These are phyloP conservation scores for Heliamphora pulchella DNA, from an alignment of 179 eudicot species.

Conservation along the genomic window DNA sequence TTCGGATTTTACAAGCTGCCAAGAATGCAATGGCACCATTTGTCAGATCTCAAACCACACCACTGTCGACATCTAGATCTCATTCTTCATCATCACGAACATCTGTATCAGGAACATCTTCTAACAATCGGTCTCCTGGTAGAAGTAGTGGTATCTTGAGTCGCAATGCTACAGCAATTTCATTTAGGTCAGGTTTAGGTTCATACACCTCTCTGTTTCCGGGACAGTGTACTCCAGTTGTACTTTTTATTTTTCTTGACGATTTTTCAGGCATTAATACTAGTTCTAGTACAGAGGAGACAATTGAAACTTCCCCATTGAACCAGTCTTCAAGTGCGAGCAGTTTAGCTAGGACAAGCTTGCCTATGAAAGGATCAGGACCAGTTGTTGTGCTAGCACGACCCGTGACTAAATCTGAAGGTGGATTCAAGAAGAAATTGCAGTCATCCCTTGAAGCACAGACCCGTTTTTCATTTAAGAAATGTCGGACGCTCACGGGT, in stretches of 20 bases:
- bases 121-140: constrained; percentile 63
- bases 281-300: constrained; percentile 43
- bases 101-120: constrained; percentile 35
- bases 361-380: constrained; percentile 49
- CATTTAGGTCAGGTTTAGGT: constrained; percentile 65
- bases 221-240: constrained; percentile 89
- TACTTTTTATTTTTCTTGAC: constrained; percentile 78
- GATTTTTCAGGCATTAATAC: constrained; percentile 55
- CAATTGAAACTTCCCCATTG: constrained; percentile 37
- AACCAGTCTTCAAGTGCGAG: constrained; percentile 42
- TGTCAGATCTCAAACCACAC: constrained; percentile 41
- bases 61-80: constrained; percentile 35
- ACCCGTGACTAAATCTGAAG: constrained; percentile 60
- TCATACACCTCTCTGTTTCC: constrained; percentile 64
- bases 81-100: constrained; percentile 43
- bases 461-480: constrained; percentile 79
- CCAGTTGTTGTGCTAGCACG: constrained; percentile 85
- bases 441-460: constrained; percentile 84
- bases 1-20: constrained; percentile 79
- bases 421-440: constrained; percentile 59
- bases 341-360: constrained; percentile 40
- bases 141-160: constrained; percentile 44
- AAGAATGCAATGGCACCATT: constrained; percentile 65
- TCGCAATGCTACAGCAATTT: constrained; percentile 51
- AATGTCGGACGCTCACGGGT: constrained; percentile 65